Evolutionary conservation across 176 grass and related monocot genomes (phyloP).

Genomic region (Tuctoria greenei): DNA sequence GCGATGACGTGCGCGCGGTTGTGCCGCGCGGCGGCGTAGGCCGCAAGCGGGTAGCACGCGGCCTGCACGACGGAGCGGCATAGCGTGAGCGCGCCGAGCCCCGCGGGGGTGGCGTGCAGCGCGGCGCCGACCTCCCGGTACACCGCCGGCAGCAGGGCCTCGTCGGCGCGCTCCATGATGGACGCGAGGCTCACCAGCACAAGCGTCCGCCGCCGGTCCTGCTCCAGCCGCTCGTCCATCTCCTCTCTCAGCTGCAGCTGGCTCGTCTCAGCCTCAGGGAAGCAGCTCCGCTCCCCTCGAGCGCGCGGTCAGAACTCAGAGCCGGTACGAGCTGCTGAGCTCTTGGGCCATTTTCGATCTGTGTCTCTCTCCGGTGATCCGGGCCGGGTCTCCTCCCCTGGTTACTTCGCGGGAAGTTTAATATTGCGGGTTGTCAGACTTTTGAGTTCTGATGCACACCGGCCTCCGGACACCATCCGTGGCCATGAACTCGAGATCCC

Average conservation of each 20-base stretch:
- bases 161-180: constrained; percentile 71
- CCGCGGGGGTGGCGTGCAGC: constrained; percentile 52
- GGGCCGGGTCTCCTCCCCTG: neutral
- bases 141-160: constrained; percentile 63
- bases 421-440: constrained; percentile 18
- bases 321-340: neutral
- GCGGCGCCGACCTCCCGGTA: constrained; percentile 69
- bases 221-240: constrained; percentile 36
- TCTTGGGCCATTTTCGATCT: neutral
- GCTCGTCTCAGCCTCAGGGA: neutral
- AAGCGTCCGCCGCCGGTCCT: constrained; percentile 42
- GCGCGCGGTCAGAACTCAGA: neutral
- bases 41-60: constrained; percentile 57
- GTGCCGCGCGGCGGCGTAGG: constrained; percentile 51
- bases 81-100: constrained; percentile 63
- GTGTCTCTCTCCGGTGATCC: constrained; percentile 25
- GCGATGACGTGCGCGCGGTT: constrained; percentile 60
- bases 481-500: neutral
- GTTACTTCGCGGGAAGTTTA: constrained; percentile 44
- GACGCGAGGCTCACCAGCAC: constrained; percentile 48
- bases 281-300: neutral
- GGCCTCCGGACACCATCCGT: neutral
- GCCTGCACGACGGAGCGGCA: constrained; percentile 64
- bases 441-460: neutral
- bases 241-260: neutral